Evolutionary conservation across 1,284 basidiomycete species (phyloP), one percentile per base, ranked within the genome.

Genomic region (Ustilago cynodontis): DNA sequence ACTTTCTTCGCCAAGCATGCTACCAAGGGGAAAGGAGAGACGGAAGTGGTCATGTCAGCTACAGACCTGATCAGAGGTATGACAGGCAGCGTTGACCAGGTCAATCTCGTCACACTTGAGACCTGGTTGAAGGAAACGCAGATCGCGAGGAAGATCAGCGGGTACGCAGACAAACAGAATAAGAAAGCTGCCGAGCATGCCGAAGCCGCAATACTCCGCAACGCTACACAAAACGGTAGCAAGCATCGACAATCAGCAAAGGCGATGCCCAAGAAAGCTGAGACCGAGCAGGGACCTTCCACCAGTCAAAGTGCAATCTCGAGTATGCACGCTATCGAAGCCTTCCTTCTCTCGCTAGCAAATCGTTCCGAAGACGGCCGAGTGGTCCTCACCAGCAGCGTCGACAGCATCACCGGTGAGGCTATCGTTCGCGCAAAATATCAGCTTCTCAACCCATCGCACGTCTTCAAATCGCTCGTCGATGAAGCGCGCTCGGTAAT

Each of bases 361-460:
- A 91, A 93, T 72, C 89, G 92, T 0, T 92, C 91, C 74, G 92
- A 93, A 77, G 95, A 97, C 65, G 87, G 91, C 28, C 86, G 89
- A 1, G 51, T 70, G 11, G 58, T 70, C 18, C 66, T 71, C 18
- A 54, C 54, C 35, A 39, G 47, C 35, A 49, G 37, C 3, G 14
- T 26, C n/a, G 50, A 57, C 33, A 45, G 28, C 14, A 31, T 31
- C 2, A 54, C 56, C 6, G 45, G 41, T 43, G 62, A 59, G 26
- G 45, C 31, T 16, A 33, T 55, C 41, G 88, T 93, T 0, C 90
- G 91, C 66, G 88, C 98, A 61, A 94, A 93, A 81, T 99, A 98
- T 83, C 93, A 98, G 77, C 91, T 96, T 37, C 90, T 99, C n/a
- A 97, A 99, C 81, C 95, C 96, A 0, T 90, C 93, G 1, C 92